These are phyloP conservation scores for Pestalotiopsis sp. DNA, from an alignment of 2,329 filamentous ascomycete species.

Conservation along the genomic window DNA sequence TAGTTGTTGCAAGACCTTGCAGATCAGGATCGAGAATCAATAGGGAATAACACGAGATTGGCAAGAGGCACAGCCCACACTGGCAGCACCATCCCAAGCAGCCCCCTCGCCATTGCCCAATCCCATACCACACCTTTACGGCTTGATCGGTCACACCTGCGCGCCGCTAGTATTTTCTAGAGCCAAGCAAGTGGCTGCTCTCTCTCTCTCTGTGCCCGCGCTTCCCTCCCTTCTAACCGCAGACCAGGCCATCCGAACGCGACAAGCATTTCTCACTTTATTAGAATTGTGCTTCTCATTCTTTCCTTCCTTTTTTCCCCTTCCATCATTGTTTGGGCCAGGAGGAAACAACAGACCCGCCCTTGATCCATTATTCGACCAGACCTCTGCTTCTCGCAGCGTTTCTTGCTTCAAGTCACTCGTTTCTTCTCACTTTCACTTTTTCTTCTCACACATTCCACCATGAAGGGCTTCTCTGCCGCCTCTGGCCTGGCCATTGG, in stretches of 20 bases:
- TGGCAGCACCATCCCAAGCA: background rate
- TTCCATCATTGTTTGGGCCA: background rate
- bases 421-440: conserved; percentile 9
- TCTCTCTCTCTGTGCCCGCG: background rate
- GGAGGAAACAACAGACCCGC: conserved; percentile 1
- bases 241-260: background rate
- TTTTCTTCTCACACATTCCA: conserved; percentile 1
- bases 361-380: background rate
- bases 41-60: background rate
- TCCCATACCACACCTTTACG: background rate
- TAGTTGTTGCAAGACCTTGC: background rate
- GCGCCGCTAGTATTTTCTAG: background rate
- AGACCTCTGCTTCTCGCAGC: background rate
- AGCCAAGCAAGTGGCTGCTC: background rate
- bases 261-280: conserved; percentile 4
- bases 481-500: conserved; percentile 25
- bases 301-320: background rate
- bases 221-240: background rate
- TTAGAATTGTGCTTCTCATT: background rate
- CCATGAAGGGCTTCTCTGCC: conserved; percentile 30
- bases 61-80: background rate
- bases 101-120: background rate
- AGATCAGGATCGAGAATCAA: background rate
- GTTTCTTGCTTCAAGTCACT: conserved; percentile 6
- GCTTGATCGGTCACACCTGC: background rate